Evolutionary conservation across 177 flowering plant species (phyloP), one percentile per base, ranked within the genome.

Genomic region (Vitis hybrid): DNA sequence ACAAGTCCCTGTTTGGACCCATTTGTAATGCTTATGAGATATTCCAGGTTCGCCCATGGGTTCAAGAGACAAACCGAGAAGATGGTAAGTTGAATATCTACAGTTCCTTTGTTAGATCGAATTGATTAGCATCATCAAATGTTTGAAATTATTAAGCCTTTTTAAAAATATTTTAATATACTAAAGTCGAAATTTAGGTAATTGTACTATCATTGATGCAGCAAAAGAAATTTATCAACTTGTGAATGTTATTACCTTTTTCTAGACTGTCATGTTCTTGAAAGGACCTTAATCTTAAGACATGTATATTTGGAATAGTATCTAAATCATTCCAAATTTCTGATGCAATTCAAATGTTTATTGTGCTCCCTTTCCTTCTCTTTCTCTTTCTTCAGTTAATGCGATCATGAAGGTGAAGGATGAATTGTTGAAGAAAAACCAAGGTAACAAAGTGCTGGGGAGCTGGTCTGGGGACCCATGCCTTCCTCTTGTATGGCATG

Each of bases 391-490:
- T 75, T 48, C 78, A 89, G 93, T 77, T 62, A 75, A 76, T 32
- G 83, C 70, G 64, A 80, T 85, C 12, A 23, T 62, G 63, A 58
- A 79, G 52, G 82, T 89, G 77, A 86, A 72, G 74, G 65, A 84
- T 65, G 87, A 86, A 57, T 73, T 88, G 74, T 66, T 75, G 81
- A 59, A 4, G 13, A 10, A n/a, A 8, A 89, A 89, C 80, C 73
- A 72, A 68, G 69, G 69, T 12, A 84, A 77, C 73, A 68, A 76
- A 62, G 15, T 83, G 6, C 63, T 84, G 76, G 66, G 26, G 45
- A 80, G 77, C 74, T 89, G 93, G 92, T 70, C 82, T 19, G 91
- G 93, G 49, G 91, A 91, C 72, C 97, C 97, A 54, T 91, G 97
- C 65, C 79, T 79, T 69, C 87, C 84, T 71, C 11, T 66, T 69